phyloP scores from a whole-genome alignment of 805 yeast species.

The Teunomyces stri region DNA sequence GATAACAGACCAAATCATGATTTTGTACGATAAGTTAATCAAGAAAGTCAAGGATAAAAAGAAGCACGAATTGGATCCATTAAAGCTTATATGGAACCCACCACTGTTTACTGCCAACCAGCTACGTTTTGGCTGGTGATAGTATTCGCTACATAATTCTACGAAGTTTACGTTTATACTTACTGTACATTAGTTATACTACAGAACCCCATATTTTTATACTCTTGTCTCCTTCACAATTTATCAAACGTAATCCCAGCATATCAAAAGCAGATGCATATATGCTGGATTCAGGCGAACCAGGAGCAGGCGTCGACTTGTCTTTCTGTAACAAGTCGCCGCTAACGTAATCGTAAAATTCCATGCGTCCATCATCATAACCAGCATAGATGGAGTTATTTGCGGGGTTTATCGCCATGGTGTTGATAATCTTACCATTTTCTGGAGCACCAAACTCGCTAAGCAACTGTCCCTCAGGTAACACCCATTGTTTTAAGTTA shows the following conservation, averaged over 20 bases:
- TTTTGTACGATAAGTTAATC: conserved; percentile 64
- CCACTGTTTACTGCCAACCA: conserved; percentile 96
- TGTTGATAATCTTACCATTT: conserved; percentile 56
- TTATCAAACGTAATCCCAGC: conserved; percentile 75
- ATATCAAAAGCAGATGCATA: conserved; percentile 71
- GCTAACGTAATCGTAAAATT: conserved; percentile 72
- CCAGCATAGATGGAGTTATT: conserved; percentile 71
- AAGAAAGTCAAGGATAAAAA: conserved; percentile 59
- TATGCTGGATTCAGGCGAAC: conserved; percentile 68
- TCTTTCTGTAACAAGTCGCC: conserved; percentile 63
- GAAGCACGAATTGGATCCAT: conserved; percentile 72
- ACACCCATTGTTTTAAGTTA: conserved; percentile 70
- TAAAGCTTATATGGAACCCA: conserved; percentile 83
- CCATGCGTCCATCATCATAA: conserved; percentile 76
- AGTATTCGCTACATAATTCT: neutral
- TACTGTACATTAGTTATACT: conserved; percentile 3
- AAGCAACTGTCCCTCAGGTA: conserved; percentile 71
- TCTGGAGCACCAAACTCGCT: conserved; percentile 54
- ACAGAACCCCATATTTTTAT: conserved; percentile 63
- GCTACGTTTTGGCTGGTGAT: conserved; percentile 89
- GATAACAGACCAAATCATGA: conserved; percentile 77
- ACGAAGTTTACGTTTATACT: neutral
- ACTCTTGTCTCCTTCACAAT: conserved; percentile 90
- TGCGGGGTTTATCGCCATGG: conserved; percentile 62
- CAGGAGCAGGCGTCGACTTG: conserved; percentile 59